phyloP scores from a whole-genome alignment of 2,329 filamentous ascomycete genomes.

The Penicillium sp. region DNA sequence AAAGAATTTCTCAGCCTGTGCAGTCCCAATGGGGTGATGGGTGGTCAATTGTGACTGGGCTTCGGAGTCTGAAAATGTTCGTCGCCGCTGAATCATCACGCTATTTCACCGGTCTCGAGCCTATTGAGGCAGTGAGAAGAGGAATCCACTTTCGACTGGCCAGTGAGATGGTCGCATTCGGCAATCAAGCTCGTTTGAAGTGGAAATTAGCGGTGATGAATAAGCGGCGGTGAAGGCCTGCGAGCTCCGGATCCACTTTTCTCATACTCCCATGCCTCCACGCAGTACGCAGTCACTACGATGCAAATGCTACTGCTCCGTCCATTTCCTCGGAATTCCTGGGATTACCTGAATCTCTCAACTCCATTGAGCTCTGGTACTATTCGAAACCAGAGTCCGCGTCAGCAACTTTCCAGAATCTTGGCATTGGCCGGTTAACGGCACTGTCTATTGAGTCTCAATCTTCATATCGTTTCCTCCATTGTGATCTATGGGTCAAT shows the following conservation, averaged over 20 bases:
- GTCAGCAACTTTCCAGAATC: not conserved
- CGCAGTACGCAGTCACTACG: too few relatives aligned
- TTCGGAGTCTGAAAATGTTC: not conserved
- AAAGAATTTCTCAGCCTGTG: not conserved
- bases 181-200: not conserved
- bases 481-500: too few relatives aligned
- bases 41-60: not conserved
- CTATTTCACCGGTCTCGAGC: not conserved
- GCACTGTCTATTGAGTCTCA: not conserved
- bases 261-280: not conserved
- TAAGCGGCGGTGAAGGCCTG: not conserved
- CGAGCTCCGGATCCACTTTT: not conserved
- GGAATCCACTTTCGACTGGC: not conserved
- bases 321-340: not conserved
- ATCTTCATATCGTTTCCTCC: not conserved
- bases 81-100: slow-evolving; percentile 7
- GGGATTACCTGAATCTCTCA: not conserved
- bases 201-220: not conserved
- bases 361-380: not conserved
- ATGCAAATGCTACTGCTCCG: not conserved
- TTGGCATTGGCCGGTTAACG: not conserved
- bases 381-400: not conserved
- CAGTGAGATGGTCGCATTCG: not conserved
- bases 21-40: not conserved
- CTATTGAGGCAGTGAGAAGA: not conserved